Conservation (phyloP, 164 flowering plant species). For the Protea cynaroides region DNA sequence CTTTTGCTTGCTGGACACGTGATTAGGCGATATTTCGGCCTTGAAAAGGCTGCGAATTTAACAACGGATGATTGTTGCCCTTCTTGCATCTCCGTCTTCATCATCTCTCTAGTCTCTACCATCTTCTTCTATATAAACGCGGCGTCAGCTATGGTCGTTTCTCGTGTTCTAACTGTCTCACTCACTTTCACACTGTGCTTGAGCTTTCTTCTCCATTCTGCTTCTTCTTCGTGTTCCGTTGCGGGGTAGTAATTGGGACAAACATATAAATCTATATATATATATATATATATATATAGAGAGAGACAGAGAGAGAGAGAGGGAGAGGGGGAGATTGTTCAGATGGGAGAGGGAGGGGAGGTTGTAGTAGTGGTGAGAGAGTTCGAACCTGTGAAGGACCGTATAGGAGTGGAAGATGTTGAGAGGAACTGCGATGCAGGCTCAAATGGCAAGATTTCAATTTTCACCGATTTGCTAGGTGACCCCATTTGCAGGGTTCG, state of each 20-base stretch:
- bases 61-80: slow-evolving; percentile 7
- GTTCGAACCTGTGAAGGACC: slow-evolving; percentile 50
- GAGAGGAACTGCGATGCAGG: slow-evolving; percentile 85
- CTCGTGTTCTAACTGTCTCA: not conserved
- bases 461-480: slow-evolving; percentile 82
- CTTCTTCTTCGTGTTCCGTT: not conserved
- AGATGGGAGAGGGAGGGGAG: slow-evolving; percentile 1
- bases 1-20: slow-evolving; percentile 29
- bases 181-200: too few relatives aligned
- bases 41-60: slow-evolving; percentile 28
- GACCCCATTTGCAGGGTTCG: slow-evolving; percentile 95
- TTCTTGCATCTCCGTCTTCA: not conserved
- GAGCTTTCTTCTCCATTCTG: not conserved
- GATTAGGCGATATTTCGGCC: slow-evolving; percentile 17
- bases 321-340: too few relatives aligned
- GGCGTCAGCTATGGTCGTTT: not conserved
- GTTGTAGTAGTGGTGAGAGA: slow-evolving; percentile 50
- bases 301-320: too few relatives aligned
- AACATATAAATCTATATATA: too few relatives aligned
- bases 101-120: too few relatives aligned
- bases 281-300: too few relatives aligned
- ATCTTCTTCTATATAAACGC: slow-evolving; percentile 5
- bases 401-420: slow-evolving; percentile 48
- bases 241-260: not conserved
- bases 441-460: slow-evolving; percentile 61